A percentile compares a stretch with the other conserved stretches of the same genome.
Evolutionary conservation across 768 basidiomycete species (phyloP).

Genomic region (Lactarius indigo): DNA sequence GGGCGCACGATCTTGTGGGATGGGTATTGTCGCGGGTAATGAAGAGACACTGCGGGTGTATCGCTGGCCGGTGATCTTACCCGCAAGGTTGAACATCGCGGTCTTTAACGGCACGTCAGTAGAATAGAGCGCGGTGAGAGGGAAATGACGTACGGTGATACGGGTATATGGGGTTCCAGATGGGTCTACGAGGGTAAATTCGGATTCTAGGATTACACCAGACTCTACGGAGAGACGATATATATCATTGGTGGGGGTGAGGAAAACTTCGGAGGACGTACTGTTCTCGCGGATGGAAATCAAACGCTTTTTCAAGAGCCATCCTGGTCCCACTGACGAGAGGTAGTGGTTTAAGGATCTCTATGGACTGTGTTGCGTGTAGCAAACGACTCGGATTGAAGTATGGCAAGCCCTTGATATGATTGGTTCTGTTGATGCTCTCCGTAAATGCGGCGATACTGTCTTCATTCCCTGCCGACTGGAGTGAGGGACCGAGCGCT

Average conservation of each 20-base stretch:
- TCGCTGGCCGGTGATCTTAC: slow-evolving; percentile 37
- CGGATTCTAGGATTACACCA: slow-evolving; percentile 67
- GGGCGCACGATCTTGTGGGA: slow-evolving; percentile 40
- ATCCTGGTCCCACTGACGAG: slow-evolving; percentile 71
- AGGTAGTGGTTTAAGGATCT: slow-evolving; percentile 74
- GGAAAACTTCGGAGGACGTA: slow-evolving; percentile 36
- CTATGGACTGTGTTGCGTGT: slow-evolving; percentile 71
- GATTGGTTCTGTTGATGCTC: slow-evolving; percentile 36
- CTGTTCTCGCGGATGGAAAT: slow-evolving; percentile 80
- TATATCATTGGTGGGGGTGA: not conserved
- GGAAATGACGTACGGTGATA: slow-evolving; percentile 36
- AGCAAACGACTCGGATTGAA: slow-evolving; percentile 70
- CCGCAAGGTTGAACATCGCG: slow-evolving; percentile 40
- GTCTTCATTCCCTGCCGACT: slow-evolving; percentile 44
- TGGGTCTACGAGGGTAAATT: slow-evolving; percentile 60
- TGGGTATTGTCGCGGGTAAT: slow-evolving; percentile 34
- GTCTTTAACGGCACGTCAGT: not conserved
- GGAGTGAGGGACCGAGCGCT: not conserved
- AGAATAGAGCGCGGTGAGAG: not conserved
- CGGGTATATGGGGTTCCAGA: slow-evolving; percentile 45
- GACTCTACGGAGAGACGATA: slow-evolving; percentile 45
- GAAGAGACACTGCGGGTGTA: slow-evolving; percentile 41
- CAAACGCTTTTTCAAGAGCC: slow-evolving; percentile 66
- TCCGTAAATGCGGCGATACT: slow-evolving; percentile 73
- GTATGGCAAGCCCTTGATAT: slow-evolving; percentile 64